A percentile compares a stretch with the other conserved stretches of the same genome.
Evolutionary conservation across 129 eudicot species (phyloP).

Genomic region (Calendula officinalis): DNA sequence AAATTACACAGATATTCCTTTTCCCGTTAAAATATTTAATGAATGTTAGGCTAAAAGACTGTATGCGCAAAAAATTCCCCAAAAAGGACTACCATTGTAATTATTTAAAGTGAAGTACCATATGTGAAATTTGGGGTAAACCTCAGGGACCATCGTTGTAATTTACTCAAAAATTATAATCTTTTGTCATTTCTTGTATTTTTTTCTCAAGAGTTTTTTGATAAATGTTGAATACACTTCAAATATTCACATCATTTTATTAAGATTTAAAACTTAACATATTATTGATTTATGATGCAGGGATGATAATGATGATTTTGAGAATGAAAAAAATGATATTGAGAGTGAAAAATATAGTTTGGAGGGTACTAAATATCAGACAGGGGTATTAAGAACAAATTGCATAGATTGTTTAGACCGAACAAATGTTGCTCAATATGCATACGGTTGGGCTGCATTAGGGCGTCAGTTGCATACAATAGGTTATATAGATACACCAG

Average conservation of each 20-base stretch:
- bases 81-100: too few relatives aligned
- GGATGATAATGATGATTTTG: constrained; percentile 31
- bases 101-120: too few relatives aligned
- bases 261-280: too few relatives aligned
- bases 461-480: constrained; percentile 81
- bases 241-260: too few relatives aligned
- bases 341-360: constrained; percentile 21
- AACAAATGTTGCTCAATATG: constrained; percentile 93
- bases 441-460: constrained; percentile 90
- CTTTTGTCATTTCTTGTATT: not conserved
- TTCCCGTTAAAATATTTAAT: too few relatives aligned
- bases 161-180: too few relatives aligned
- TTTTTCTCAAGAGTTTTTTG: not conserved
- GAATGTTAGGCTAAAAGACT: too few relatives aligned
- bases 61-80: too few relatives aligned
- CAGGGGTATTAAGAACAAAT: constrained; percentile 87
- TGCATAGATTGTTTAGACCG: constrained; percentile 99
- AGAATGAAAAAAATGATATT: constrained; percentile 23
- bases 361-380: constrained; percentile 56
- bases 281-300: constrained; percentile 36
- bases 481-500: constrained; percentile 52
- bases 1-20: too few relatives aligned
- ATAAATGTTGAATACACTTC: too few relatives aligned
- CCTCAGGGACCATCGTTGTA: too few relatives aligned
- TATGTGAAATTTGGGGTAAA: too few relatives aligned